Evolutionary conservation across 2,329 filamentous ascomycete species (phyloP).

Genomic region (Botrytis sinoallii): DNA sequence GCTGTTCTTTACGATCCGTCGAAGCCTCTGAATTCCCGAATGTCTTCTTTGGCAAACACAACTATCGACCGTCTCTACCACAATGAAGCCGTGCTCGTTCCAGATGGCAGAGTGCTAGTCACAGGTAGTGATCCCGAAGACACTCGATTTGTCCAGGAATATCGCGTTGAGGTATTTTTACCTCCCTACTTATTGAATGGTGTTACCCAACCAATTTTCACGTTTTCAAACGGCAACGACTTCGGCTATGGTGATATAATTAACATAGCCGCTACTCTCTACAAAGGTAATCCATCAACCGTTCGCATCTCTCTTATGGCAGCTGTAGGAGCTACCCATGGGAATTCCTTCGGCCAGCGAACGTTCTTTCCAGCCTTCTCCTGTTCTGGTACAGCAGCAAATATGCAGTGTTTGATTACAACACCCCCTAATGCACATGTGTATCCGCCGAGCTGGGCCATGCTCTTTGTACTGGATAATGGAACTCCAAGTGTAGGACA

Average conservation of each 20-base stretch:
- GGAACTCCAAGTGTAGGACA: constrained; percentile 58
- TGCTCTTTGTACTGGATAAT: constrained; percentile 60
- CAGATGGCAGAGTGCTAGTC: constrained; percentile 61
- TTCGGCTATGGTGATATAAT: constrained; percentile 14
- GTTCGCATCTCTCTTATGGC: constrained; percentile 14
- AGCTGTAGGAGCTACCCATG: constrained; percentile 13
- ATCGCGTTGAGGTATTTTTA: constrained; percentile 62
- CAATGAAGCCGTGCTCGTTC: constrained; percentile 59
- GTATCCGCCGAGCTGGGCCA: constrained; percentile 61
- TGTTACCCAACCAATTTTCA: constrained; percentile 51
- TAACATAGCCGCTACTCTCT: background rate
- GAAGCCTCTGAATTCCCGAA: constrained; percentile 52
- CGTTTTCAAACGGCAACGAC: constrained; percentile 39
- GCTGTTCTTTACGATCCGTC: constrained; percentile 60
- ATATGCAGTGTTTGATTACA: constrained; percentile 31
- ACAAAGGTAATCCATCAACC: constrained; percentile 2
- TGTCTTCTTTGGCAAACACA: constrained; percentile 62
- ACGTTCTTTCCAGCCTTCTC: constrained; percentile 10
- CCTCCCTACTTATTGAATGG: constrained; percentile 57
- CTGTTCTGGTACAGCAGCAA: constrained; percentile 1
- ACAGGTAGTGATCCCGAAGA: constrained; percentile 47
- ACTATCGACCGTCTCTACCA: constrained; percentile 63
- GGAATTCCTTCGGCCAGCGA: constrained; percentile 12
- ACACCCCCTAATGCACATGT: constrained; percentile 55
- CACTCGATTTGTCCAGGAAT: constrained; percentile 42